These are phyloP conservation scores for Schizothecium vesticola DNA, from an alignment of 495 filamentous ascomycete genomes.

Conservation along the genomic window DNA sequence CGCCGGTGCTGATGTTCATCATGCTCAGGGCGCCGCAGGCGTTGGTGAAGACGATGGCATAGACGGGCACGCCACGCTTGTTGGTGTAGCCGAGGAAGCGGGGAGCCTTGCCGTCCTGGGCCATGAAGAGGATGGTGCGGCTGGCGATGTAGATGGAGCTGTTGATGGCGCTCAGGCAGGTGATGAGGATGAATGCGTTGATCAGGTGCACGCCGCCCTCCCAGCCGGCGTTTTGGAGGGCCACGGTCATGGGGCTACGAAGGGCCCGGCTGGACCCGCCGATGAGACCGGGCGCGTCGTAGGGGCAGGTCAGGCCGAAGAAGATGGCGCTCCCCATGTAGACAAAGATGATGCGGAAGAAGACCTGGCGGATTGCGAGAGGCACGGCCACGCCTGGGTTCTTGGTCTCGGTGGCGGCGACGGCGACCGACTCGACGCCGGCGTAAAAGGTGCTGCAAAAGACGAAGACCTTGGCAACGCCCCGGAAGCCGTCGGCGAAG, in stretches of 20 bases:
- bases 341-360: conserved; percentile 70
- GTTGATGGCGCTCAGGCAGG: conserved; percentile 64
- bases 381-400: conserved; percentile 67
- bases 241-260: conserved; percentile 56
- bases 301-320: conserved; percentile 55
- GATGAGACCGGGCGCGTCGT: conserved; percentile 41
- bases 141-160: conserved; percentile 64
- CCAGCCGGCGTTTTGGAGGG: conserved; percentile 53
- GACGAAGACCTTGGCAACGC: conserved; percentile 53
- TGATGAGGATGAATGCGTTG: conserved; percentile 67
- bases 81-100: conserved; percentile 59
- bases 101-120: conserved; percentile 59
- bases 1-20: conserved; percentile 56
- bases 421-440: conserved; percentile 68
- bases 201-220: conserved; percentile 55
- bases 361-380: conserved; percentile 67
- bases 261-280: conserved; percentile 47
- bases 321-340: conserved; percentile 70
- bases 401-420: conserved; percentile 68
- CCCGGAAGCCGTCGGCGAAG: conserved; percentile 61
- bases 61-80: conserved; percentile 59
- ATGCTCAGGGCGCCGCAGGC: conserved; percentile 62
- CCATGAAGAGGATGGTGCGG: conserved; percentile 62
- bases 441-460: conserved; percentile 69
- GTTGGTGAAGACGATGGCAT: conserved; percentile 58